Evolutionary conservation across 2,329 filamentous ascomycete genomes (phyloP), one percentile per base, ranked within the genome.

Genomic region (Aspergillus floridensis): DNA sequence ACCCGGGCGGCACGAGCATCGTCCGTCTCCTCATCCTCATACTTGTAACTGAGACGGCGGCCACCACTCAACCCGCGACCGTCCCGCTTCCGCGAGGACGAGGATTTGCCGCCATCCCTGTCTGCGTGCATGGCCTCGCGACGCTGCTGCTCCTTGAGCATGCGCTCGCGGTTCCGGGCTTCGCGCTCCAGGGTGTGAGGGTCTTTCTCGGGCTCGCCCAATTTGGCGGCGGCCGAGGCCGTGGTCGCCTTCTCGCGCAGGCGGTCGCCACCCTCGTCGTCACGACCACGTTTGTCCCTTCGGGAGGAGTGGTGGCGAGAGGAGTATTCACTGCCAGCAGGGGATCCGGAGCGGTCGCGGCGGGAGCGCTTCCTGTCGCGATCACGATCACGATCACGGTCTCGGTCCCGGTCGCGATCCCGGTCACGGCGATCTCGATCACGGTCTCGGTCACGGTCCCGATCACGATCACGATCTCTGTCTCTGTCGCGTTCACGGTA

Each of bases 171-270:
- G 49, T 81, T 79, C 64, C 92, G 80, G 56, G 84, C 81, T 61
- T 88, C 88, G 66, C 91, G 92, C 72, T 93, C 90, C 55, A 89
- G 82, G 46, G 89, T 91, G 70, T 91, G 70, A 80, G 86, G 67
- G 83, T 93, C 86, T 87, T 92, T 78, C 35, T 77, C 73, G 1
- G 70, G 65, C 24, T 70, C 69, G 4, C 67, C 48, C 5, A 62
- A 53, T 21, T 64, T 66, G 6, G 64, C 51, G 3, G 61, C 60
- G 7, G 64, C 38, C 57, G 55, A 22, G 14, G 49, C 24, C 31
- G 57, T 59, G 16, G 56, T 55, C 10, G 52, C 49, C 29, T 64
- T 62, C 38, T 65, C 57, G 11, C 58, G 60, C 59, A 67, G 61
- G 10, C 66, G 66, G 35, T 65, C 60, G 29, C 63, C 66, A 19